A percentile compares a stretch with the other conserved stretches of the same genome.
These are phyloP conservation scores for Pouteria campechiana DNA, from an alignment of 179 eudicot genomes.

Conservation along the genomic window DNA sequence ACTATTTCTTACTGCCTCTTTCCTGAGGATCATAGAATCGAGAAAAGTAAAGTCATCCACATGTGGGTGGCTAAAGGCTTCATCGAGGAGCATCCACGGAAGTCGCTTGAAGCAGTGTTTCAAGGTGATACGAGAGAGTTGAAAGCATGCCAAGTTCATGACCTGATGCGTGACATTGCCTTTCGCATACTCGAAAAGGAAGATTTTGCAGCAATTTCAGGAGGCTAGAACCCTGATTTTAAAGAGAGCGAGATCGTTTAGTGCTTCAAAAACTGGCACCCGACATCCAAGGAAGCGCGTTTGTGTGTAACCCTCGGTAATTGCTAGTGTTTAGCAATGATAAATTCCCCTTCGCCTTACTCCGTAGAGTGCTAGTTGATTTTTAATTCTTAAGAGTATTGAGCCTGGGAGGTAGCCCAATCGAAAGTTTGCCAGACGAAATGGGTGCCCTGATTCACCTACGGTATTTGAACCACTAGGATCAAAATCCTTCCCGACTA, in stretches of 20 bases:
- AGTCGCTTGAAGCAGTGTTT: not conserved
- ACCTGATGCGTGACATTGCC: not conserved
- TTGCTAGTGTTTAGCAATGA: not conserved
- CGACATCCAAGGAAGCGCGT: not conserved
- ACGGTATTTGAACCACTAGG: conserved; percentile 1
- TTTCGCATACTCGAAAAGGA: not conserved
- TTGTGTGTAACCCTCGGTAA: not conserved
- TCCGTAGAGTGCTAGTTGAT: not conserved
- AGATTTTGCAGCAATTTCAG: not conserved
- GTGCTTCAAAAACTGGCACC: not conserved
- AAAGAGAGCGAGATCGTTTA: not conserved
- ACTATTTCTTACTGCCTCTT: not conserved
- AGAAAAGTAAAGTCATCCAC: not conserved
- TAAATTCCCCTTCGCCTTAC: not conserved
- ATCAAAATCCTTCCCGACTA: not conserved
- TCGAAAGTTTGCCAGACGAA: not conserved
- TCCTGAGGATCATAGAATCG: not conserved
- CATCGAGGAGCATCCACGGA: not conserved
- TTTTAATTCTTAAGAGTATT: not conserved
- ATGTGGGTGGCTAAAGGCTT: conserved; percentile 4
- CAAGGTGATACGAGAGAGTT: not conserved
- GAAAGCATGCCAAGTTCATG: not conserved
- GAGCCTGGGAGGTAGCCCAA: not conserved
- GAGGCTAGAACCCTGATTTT: not conserved
- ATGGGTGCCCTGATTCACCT: not conserved